These are phyloP conservation scores for Fusarium pseudograminearum DNA, from an alignment of 2,329 filamentous ascomycete species.

Conservation along the genomic window DNA sequence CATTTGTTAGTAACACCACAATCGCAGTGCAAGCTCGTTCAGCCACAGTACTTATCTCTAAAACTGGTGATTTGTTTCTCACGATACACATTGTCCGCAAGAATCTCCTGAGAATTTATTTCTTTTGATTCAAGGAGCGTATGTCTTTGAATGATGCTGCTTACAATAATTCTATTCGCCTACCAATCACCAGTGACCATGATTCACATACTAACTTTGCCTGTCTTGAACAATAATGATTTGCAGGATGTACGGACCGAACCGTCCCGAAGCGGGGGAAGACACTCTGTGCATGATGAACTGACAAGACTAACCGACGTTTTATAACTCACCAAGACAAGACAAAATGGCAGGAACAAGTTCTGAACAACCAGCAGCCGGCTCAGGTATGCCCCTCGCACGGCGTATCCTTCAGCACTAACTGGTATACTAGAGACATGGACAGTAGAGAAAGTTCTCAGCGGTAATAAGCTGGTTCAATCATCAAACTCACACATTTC, in stretches of 20 bases:
- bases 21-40: background rate
- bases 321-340: background rate
- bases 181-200: background rate
- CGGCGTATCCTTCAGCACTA: background rate
- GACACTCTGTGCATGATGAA: constrained; percentile 2
- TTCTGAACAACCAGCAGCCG: background rate
- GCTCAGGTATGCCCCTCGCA: background rate
- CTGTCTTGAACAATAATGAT: background rate
- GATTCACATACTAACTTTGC: constrained; percentile 3
- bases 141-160: background rate
- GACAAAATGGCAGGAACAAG: constrained; percentile 16
- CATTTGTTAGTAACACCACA: background rate
- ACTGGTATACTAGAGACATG: constrained; percentile 51
- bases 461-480: constrained; percentile 64
- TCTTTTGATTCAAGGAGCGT: too few relatives aligned
- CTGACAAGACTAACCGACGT: background rate
- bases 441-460: constrained; percentile 72
- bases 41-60: background rate
- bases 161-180: background rate
- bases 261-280: constrained; percentile 24
- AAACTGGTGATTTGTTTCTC: background rate
- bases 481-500: constrained; percentile 79
- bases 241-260: constrained; percentile 19
- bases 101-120: background rate
- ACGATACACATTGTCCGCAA: too few relatives aligned